phyloP scores from a whole-genome alignment of 805 yeast species.

The Candida sithepensis region DNA sequence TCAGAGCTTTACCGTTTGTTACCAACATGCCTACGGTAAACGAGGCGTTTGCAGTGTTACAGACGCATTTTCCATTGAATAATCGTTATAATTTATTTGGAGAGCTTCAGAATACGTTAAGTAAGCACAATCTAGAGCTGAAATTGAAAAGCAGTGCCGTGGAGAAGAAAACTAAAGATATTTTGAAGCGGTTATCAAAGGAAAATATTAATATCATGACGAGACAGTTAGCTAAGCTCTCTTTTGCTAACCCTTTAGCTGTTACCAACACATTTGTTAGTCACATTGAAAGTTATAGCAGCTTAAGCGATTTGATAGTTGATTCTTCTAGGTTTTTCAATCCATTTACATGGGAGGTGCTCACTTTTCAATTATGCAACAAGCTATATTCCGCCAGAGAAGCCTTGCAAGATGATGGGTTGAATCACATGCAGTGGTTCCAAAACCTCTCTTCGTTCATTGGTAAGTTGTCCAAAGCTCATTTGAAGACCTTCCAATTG shows the following conservation, averaged over 20 bases:
- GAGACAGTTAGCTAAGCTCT: slow-evolving; percentile 66
- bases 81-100: slow-evolving; percentile 77
- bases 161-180: slow-evolving; percentile 74
- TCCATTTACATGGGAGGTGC: slow-evolving; percentile 78
- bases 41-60: slow-evolving; percentile 54
- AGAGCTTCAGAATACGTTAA: slow-evolving; percentile 57
- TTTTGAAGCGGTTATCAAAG: slow-evolving; percentile 75
- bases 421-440: slow-evolving; percentile 80
- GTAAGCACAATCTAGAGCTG: slow-evolving; percentile 53
- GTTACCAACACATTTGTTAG: slow-evolving; percentile 66
- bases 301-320: slow-evolving; percentile 73
- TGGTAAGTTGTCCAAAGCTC: slow-evolving; percentile 61
- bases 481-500: slow-evolving; percentile 53
- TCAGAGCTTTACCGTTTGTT: slow-evolving; percentile 56
- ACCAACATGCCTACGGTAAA: slow-evolving; percentile 58
- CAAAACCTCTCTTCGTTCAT: slow-evolving; percentile 77
- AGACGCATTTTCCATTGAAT: slow-evolving; percentile 48
- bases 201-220: slow-evolving; percentile 73
- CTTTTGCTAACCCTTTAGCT: slow-evolving; percentile 76
- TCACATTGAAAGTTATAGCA: slow-evolving; percentile 90
- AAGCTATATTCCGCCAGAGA: slow-evolving; percentile 68
- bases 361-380: slow-evolving; percentile 68
- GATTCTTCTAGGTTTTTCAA: slow-evolving; percentile 75
- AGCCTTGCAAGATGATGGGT: slow-evolving; percentile 71
- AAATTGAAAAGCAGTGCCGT: slow-evolving; percentile 61